Percentiles rank a stretch among this genome's conserved stretches.
Evolutionary conservation across 805 yeast genomes (phyloP).

Genomic region (Maudiozyma turicensis): DNA sequence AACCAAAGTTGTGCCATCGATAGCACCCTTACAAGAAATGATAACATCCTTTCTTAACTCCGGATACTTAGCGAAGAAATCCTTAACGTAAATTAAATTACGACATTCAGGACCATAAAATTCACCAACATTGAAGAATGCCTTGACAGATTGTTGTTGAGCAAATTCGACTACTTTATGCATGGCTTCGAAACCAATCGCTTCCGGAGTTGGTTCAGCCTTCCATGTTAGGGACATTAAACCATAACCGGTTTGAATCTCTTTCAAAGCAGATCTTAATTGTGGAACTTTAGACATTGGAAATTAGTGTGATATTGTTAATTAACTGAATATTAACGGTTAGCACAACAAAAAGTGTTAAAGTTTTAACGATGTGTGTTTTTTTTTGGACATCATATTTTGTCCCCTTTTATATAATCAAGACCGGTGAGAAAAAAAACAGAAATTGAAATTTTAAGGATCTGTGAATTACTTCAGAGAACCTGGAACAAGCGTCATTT

Average conservation of each 20-base stretch:
- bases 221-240: conserved; percentile 76
- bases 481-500: too few species aligned
- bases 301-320: conserved; percentile 4
- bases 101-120: conserved; percentile 53
- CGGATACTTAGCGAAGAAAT: conserved; percentile 50
- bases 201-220: conserved; percentile 44
- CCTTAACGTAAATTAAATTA: conserved; percentile 48
- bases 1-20: conserved; percentile 26
- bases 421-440: too few species aligned
- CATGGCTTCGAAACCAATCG: conserved; percentile 44
- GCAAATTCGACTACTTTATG: conserved; percentile 39
- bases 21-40: conserved; percentile 62
- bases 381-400: too few species aligned
- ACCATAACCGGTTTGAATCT: conserved; percentile 49
- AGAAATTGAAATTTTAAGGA: too few species aligned
- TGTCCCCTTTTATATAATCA: not conserved
- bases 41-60: conserved; percentile 46
- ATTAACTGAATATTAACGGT: not conserved
- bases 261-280: conserved; percentile 12
- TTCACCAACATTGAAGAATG: conserved; percentile 64
- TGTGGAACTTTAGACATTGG: conserved; percentile 16
- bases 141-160: conserved; percentile 28
- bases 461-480: too few species aligned
- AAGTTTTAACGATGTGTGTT: too few species aligned
- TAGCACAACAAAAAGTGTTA: too few species aligned